phyloP scores from a whole-genome alignment of 169 alveolate species.

The Plasmodium berghei region DNA sequence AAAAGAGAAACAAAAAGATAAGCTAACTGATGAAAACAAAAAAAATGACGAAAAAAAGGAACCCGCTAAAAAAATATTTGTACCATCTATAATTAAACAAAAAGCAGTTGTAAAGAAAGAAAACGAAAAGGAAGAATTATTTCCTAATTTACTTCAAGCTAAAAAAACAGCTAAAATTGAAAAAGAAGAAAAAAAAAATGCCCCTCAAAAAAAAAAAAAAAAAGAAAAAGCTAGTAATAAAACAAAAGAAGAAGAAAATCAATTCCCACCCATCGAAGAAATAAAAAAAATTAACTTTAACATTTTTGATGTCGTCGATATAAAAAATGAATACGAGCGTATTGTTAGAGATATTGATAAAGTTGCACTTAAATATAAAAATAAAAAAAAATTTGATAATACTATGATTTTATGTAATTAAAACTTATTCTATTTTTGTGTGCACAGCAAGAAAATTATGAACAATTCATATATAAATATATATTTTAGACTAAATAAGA shows the following conservation, averaged over 20 bases:
- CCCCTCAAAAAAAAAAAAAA: constrained; percentile 44
- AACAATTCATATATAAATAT: neutral
- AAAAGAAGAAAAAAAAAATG: constrained; percentile 66
- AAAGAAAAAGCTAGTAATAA: constrained; percentile 45
- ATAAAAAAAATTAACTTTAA: constrained; percentile 54
- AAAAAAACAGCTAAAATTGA: constrained; percentile 49
- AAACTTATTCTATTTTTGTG: neutral
- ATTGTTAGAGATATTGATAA: constrained; percentile 63
- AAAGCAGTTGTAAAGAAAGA: constrained; percentile 15
- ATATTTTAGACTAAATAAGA: neutral
- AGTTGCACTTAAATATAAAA: constrained; percentile 53
- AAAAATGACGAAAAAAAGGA: constrained; percentile 3
- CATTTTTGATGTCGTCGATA: constrained; percentile 64
- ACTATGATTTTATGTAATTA: constrained; percentile 47
- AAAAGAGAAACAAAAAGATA: constrained; percentile 14
- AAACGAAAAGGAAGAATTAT: constrained; percentile 29
- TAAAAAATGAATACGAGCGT: constrained; percentile 48
- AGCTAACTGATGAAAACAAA: neutral
- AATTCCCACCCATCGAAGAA: constrained; percentile 49
- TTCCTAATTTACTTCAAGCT: constrained; percentile 62
- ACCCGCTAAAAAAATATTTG: constrained; percentile 29
- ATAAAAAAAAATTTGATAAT: constrained; percentile 53
- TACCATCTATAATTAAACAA: constrained; percentile 32
- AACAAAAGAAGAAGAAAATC: constrained; percentile 39
- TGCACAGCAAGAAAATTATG: too few relatives aligned